phyloP scores from a whole-genome alignment of 352 stramenopile species.

The Elongisporangium senticosum region DNA sequence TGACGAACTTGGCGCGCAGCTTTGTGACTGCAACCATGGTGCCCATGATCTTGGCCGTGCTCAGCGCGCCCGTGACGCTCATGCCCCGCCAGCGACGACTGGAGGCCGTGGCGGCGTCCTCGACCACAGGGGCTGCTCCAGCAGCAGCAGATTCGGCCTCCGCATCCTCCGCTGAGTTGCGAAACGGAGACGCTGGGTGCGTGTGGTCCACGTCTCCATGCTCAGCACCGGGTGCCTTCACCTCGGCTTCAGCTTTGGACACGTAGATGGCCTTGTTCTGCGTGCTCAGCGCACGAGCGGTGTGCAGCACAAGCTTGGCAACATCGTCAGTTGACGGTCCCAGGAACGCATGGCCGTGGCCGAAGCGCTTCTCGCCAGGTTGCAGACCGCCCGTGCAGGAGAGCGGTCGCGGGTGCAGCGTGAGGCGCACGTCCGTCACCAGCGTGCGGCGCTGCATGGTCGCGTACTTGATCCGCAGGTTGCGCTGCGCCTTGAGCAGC shows the following conservation, averaged over 20 bases:
- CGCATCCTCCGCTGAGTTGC: constrained; percentile 13
- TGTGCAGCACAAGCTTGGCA: constrained; percentile 66
- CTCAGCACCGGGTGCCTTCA: constrained; percentile 12
- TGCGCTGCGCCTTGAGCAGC: constrained; percentile 65
- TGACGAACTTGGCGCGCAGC: constrained; percentile 63
- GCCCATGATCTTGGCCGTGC: constrained; percentile 62
- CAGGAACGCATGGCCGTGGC: constrained; percentile 61
- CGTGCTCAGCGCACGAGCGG: constrained; percentile 35
- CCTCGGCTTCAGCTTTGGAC: constrained; percentile 40
- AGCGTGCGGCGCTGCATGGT: constrained; percentile 68
- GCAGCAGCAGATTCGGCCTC: constrained; percentile 6
- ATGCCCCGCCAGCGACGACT: constrained; percentile 55
- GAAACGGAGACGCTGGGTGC: constrained; percentile 17
- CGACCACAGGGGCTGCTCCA: constrained; percentile 9
- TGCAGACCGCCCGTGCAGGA: constrained; percentile 51
- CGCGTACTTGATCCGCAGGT: constrained; percentile 59
- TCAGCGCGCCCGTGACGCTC: constrained; percentile 21
- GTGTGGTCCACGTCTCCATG: constrained; percentile 25
- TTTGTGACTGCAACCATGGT: constrained; percentile 64
- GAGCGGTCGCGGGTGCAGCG: constrained; percentile 61
- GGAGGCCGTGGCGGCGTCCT: background rate
- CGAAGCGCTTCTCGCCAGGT: constrained; percentile 56
- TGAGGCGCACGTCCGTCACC: constrained; percentile 73
- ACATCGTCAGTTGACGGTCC: constrained; percentile 62
- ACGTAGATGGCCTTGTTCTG: constrained; percentile 67